Evolutionary conservation across 371 early-diverging fungal species (phyloP).

Genomic region (Apophysomyces sp.): DNA sequence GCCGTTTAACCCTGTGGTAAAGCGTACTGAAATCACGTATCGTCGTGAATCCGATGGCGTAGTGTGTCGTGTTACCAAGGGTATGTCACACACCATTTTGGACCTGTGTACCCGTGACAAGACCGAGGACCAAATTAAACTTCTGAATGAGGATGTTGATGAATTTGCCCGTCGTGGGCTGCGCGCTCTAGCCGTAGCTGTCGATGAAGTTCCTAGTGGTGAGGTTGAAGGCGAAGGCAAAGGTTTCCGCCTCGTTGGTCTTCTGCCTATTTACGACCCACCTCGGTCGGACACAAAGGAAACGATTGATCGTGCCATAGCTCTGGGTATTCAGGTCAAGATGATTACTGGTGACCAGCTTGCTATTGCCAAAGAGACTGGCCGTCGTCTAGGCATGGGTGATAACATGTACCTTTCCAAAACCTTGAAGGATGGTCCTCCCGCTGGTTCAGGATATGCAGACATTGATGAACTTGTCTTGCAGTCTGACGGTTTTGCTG

Average conservation of each 20-base stretch:
- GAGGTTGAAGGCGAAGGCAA: constrained; percentile 42
- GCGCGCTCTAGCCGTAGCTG: constrained; percentile 80
- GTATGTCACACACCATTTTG: constrained; percentile 73
- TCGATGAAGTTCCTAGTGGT: constrained; percentile 59
- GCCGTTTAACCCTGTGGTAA: constrained; percentile 88
- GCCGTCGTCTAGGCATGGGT: constrained; percentile 73
- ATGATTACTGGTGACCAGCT: constrained; percentile 96
- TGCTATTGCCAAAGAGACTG: constrained; percentile 88
- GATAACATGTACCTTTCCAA: constrained; percentile 70
- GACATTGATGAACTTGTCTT: constrained; percentile 79
- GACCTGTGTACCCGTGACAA: constrained; percentile 70
- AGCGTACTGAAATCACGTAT: constrained; percentile 84
- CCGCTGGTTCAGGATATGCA: constrained; percentile 67
- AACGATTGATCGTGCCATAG: constrained; percentile 83
- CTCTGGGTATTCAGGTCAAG: constrained; percentile 87
- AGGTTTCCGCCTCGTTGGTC: constrained; percentile 60
- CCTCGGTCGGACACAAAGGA: constrained; percentile 80
- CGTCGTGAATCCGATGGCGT: constrained; percentile 57
- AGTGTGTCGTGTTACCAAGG: constrained; percentile 69
- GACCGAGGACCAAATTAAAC: constrained; percentile 55
- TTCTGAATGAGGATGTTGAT: constrained; percentile 65
- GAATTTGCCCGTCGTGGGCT: constrained; percentile 80
- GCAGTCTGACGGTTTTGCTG: constrained; percentile 84
- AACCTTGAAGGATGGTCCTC: constrained; percentile 73
- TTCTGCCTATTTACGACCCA: constrained; percentile 86